Evolutionary conservation across 2,329 filamentous ascomycete genomes (phyloP), one percentile per base, ranked within the genome.

Genomic region (Fusarium sp.): DNA sequence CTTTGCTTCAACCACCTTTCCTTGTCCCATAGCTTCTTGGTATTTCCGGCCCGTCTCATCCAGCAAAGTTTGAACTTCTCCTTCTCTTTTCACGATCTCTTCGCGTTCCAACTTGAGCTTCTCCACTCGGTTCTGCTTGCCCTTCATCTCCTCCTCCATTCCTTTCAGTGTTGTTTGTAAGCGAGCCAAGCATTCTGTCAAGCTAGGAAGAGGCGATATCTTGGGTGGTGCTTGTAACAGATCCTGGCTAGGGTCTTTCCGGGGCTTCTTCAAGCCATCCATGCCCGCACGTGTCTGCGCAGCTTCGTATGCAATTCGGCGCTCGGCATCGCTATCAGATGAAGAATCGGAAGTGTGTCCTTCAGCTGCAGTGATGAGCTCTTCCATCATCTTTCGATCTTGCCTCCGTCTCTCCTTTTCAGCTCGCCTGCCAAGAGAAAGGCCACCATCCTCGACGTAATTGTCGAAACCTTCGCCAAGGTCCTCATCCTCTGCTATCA

Each of bases 401-500:
- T 86, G 87, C 54, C 84, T 85, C 49, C 87, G 83, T 1, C 88
- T 91, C 71, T 94, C 92, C 21, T 87, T 88, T 79, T 96, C 93
- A 1, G 94, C 94, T 64, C 92, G 92, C 65, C 87, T 89, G 34
- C 94, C 93, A 0, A 98, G 84, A 2, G 92, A 88, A 11, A 98
- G 88, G 9, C 89, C 88, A 10, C 92, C 94, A 76, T 97, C 93
- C 40, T 96, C 92, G 10, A 96, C 93, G 73, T 93, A 97, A 56
- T 95, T 91, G 63, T 98, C 95, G 72, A 97, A 98, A 0, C 94
- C 94, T 80, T 98, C 96, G 38, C 92, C 93, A 0, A 98, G 87
- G 75, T 98, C 94, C 76, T 98, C 95, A 73, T 98, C 95, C 34
- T 98, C 94, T 42, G 86, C 88, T 7, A 94, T 87, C 3, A 98